Base-by-base conservation (phyloP, 2,329 filamentous ascomycete genomes). In the Diaporthe ampelina region DNA sequence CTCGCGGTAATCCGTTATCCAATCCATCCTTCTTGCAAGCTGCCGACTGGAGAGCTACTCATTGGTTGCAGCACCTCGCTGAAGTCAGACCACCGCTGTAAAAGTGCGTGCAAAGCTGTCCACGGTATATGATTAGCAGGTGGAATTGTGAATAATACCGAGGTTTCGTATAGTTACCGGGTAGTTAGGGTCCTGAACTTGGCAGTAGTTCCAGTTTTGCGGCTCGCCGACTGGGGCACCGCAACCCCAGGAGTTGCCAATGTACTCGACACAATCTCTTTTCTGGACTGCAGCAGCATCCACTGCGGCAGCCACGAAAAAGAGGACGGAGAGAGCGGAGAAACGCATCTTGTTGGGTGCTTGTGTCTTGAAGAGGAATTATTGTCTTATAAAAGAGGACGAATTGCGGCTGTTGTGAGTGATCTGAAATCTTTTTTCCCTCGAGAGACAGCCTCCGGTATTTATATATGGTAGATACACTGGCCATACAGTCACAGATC, bases 131-230 rank as follows among this genome's bases (percentile, higher is more conserved):
- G 1, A 6, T 58, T 24, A 37, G 32, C 56, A 24, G 32, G 5
- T 6, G 10, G 17, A 37, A 11, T 37, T 37, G 10, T 13, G 6
- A 4, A 35, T 4, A 3, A 37, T n/a, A 17, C 13, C 11, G 5
- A 61, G 37, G n/a, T 0, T 3, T 29, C 29, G 3, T 29, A 24
- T 61, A 32, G 6, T 32, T 61, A 61, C 58, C 24, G 58, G 58
- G n/a, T 61, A 61, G 37, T 61, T 43, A 37, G 58, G 58, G 37
- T 61, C n/a, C 5, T 1, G 1, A 43, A 43, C 37, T 61, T 61
- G 58, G 15, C 58, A 61, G 15, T 61, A 61, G 37, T 61, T 61
- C 58, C 58, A 61, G 37, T 61, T 61, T 29, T 43, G 58, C 15
- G 37, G 58, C n/a, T 26, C n/a, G 11, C 37, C 58, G 13, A 6